Percentiles rank a stretch among this genome's conserved stretches.
These are phyloP conservation scores for Plenodomus lindquistii DNA, from an alignment of 2,329 filamentous ascomycete species.

Conservation along the genomic window DNA sequence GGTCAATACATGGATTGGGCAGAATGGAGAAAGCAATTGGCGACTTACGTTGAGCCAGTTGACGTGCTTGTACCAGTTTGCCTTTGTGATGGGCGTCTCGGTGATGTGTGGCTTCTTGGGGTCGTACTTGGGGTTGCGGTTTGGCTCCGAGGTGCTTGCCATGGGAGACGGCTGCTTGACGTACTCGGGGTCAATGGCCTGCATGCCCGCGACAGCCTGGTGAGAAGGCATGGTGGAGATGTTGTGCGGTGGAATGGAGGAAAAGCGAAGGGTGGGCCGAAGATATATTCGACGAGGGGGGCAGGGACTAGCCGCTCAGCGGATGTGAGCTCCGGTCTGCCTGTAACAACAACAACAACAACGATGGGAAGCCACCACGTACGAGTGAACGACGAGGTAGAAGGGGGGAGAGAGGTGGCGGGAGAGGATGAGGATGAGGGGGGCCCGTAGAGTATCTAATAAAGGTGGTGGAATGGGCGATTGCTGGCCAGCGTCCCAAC, in stretches of 20 bases:
- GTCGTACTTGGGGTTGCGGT: constrained; percentile 57
- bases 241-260: constrained; percentile 9
- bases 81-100: constrained; percentile 76
- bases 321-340: constrained; percentile 21
- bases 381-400: constrained; percentile 22
- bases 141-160: constrained; percentile 57
- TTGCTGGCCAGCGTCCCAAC: constrained; percentile 31
- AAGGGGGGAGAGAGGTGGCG: constrained; percentile 18
- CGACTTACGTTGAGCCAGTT: constrained; percentile 83
- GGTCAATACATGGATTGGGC: constrained; percentile 14
- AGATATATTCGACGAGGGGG: constrained; percentile 4
- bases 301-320: constrained; percentile 19
- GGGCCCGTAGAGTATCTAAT: constrained; percentile 20
- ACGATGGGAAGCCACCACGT: constrained; percentile 19
- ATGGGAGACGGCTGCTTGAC: constrained; percentile 51
- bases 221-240: constrained; percentile 54
- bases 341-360: constrained; percentile 18
- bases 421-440: constrained; percentile 15
- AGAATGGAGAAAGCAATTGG: no score
- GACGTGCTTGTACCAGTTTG: constrained; percentile 90
- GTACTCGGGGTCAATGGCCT: constrained; percentile 55
- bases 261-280: constrained; percentile 15
- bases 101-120: constrained; percentile 83
- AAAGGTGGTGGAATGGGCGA: constrained; percentile 32
- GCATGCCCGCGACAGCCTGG: constrained; percentile 53